A percentile compares a stretch with the other conserved stretches of the same genome.
These are phyloP conservation scores for Cytidiella melzeri DNA, from an alignment of 768 basidiomycete species.

Conservation along the genomic window DNA sequence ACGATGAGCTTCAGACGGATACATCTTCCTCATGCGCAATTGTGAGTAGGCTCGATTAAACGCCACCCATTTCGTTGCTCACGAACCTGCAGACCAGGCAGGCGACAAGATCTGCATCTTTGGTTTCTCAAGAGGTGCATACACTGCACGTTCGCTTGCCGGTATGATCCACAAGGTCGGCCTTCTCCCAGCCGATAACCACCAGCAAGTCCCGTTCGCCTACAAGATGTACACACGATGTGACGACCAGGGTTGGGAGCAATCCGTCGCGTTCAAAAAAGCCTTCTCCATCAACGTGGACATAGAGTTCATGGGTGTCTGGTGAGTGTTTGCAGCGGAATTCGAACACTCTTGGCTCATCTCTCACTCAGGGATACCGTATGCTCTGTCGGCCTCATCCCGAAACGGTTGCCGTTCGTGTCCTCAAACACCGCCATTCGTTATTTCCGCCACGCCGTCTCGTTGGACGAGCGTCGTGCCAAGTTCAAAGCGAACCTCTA, in stretches of 20 bases:
- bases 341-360: not conserved
- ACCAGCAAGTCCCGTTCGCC: slow-evolving; percentile 49
- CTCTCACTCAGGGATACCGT: slow-evolving; percentile 57
- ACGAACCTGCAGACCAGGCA: slow-evolving; percentile 28
- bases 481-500: slow-evolving; percentile 38
- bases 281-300: slow-evolving; percentile 69
- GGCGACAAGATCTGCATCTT: slow-evolving; percentile 58
- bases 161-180: slow-evolving; percentile 52
- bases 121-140: slow-evolving; percentile 61
- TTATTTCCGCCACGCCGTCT: slow-evolving; percentile 64
- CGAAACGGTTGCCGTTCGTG: slow-evolving; percentile 61
- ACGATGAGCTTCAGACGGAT: slow-evolving; percentile 45
- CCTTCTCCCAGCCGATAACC: slow-evolving; percentile 24
- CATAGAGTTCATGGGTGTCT: slow-evolving; percentile 70
- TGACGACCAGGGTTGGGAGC: slow-evolving; percentile 39
- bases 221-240: slow-evolving; percentile 47
- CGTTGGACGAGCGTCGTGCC: slow-evolving; percentile 64
- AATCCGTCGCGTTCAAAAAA: slow-evolving; percentile 52
- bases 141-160: slow-evolving; percentile 44
- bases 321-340: slow-evolving; percentile 32
- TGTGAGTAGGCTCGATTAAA: slow-evolving; percentile 26
- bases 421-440: slow-evolving; percentile 52
- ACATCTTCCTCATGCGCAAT: slow-evolving; percentile 56
- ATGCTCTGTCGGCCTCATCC: slow-evolving; percentile 60
- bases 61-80: not conserved